Evolutionary conservation across 345 rosid species (phyloP).

Genomic region (Lepidium africanum): DNA sequence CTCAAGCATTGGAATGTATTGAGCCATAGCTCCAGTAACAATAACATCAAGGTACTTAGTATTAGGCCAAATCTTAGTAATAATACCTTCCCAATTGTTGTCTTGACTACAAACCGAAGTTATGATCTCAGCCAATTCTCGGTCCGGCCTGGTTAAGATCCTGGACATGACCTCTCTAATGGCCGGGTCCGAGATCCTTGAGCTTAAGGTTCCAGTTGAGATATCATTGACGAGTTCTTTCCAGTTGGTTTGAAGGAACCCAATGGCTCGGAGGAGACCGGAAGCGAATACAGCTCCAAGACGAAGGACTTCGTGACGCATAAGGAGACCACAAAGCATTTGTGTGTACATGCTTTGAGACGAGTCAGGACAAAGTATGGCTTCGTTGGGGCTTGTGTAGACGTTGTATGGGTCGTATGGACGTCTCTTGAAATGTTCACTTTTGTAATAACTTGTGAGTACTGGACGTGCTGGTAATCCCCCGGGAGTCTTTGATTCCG

Average conservation of each 20-base stretch:
- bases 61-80: constrained; percentile 77
- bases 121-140: constrained; percentile 47
- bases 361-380: constrained; percentile 78
- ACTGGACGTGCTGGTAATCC: constrained; percentile 90
- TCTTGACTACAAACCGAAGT: constrained; percentile 40
- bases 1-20: constrained; percentile 82
- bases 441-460: constrained; percentile 83
- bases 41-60: constrained; percentile 83
- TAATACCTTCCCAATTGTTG: constrained; percentile 56
- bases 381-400: constrained; percentile 77
- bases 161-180: constrained; percentile 36
- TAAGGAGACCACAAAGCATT: constrained; percentile 76
- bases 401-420: constrained; percentile 68
- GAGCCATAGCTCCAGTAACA: constrained; percentile 97
- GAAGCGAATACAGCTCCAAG: constrained; percentile 92
- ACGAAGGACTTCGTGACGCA: constrained; percentile 67
- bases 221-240: constrained; percentile 47
- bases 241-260: constrained; percentile 73
- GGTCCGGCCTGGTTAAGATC: constrained; percentile 48
- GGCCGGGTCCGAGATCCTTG: constrained; percentile 42
- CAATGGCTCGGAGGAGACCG: constrained; percentile 72
- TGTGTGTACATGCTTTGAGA: constrained; percentile 90
- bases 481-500: constrained; percentile 72
- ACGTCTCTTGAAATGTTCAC: constrained; percentile 61
- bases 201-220: constrained; percentile 47